phyloP scores from a whole-genome alignment of 2,329 filamentous ascomycete genomes.

The Ambrosiella beaveri region DNA sequence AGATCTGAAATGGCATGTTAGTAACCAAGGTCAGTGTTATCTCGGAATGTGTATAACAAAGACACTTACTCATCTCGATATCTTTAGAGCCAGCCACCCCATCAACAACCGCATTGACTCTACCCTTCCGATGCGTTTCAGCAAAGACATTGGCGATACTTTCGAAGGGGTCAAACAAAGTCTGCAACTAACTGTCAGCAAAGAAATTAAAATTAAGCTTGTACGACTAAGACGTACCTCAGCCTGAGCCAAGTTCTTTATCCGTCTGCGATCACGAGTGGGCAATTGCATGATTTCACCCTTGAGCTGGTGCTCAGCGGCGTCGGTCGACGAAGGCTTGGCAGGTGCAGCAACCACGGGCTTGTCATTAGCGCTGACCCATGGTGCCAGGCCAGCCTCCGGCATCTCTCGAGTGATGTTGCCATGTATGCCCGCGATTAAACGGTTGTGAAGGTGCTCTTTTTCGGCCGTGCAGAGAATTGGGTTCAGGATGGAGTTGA shows the following conservation, averaged over 20 bases:
- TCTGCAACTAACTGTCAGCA: conserved; percentile 3
- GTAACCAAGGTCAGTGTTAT: not conserved
- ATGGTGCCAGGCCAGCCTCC: conserved; percentile 48
- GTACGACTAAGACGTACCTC: conserved; percentile 29
- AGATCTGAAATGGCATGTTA: conserved; percentile 30
- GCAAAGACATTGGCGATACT: conserved; percentile 34
- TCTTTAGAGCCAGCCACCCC: conserved; percentile 53
- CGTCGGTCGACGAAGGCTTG: conserved; percentile 48
- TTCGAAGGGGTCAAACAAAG: conserved; percentile 35
- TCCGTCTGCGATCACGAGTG: conserved; percentile 45
- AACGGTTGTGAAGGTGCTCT: conserved; percentile 49
- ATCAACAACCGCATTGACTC: conserved; percentile 30
- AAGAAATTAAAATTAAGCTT: not conserved
- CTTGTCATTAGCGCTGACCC: conserved; percentile 57
- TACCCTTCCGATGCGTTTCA: conserved; percentile 30
- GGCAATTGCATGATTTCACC: conserved; percentile 54
- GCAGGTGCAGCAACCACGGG: conserved; percentile 36
- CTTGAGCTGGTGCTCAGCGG: conserved; percentile 47
- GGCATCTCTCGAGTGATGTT: conserved; percentile 55
- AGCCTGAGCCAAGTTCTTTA: conserved; percentile 46
- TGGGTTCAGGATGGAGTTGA: conserved; percentile 45
- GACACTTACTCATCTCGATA: conserved; percentile 50
- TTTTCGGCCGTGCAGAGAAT: conserved; percentile 41
- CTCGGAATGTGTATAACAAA: not conserved
- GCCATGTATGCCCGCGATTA: conserved; percentile 47